Conservation (phyloP, 495 filamentous ascomycete species). For the Penicillium tannophilum region DNA sequence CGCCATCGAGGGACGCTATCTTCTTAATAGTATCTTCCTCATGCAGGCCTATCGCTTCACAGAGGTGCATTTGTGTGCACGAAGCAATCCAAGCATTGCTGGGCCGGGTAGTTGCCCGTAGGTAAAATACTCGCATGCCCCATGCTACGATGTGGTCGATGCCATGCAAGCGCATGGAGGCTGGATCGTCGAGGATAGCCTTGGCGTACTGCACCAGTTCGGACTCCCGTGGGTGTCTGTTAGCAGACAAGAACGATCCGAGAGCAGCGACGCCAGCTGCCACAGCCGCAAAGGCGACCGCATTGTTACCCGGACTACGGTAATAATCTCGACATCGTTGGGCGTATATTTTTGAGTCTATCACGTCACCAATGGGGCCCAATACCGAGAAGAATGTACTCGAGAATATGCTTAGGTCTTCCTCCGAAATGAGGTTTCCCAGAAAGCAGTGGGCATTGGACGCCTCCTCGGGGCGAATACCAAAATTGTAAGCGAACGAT, state of each 20-base stretch:
- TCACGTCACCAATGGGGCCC: constrained; percentile 26
- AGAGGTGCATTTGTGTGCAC: constrained; percentile 37
- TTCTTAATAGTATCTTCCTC: constrained; percentile 33
- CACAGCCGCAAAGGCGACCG: constrained; percentile 31
- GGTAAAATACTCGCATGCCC: constrained; percentile 37
- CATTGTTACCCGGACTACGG: constrained; percentile 16
- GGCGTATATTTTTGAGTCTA: constrained; percentile 30
- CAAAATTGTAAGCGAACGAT: constrained; percentile 38
- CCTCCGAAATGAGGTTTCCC: constrained; percentile 29
- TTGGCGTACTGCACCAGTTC: constrained; percentile 37
- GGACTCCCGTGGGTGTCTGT: constrained; percentile 29
- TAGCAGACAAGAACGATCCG: constrained; percentile 35
- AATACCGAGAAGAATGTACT: constrained; percentile 27
- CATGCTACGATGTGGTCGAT: constrained; percentile 39
- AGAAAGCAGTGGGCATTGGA: constrained; percentile 25
- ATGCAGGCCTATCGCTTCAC: constrained; percentile 32
- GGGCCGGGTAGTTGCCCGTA: constrained; percentile 37
- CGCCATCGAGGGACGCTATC: constrained; percentile 26
- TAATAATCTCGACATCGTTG: constrained; percentile 38
- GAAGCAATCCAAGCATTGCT: constrained; percentile 41
- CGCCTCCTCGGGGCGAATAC: constrained; percentile 35
- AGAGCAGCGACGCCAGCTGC: constrained; percentile 34
- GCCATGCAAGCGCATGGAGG: constrained; percentile 28
- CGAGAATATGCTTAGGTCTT: constrained; percentile 28
- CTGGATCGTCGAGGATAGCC: constrained; percentile 36